These are phyloP conservation scores for Ceraceosorus guamensis DNA, from an alignment of 1,284 basidiomycete species.

Conservation along the genomic window DNA sequence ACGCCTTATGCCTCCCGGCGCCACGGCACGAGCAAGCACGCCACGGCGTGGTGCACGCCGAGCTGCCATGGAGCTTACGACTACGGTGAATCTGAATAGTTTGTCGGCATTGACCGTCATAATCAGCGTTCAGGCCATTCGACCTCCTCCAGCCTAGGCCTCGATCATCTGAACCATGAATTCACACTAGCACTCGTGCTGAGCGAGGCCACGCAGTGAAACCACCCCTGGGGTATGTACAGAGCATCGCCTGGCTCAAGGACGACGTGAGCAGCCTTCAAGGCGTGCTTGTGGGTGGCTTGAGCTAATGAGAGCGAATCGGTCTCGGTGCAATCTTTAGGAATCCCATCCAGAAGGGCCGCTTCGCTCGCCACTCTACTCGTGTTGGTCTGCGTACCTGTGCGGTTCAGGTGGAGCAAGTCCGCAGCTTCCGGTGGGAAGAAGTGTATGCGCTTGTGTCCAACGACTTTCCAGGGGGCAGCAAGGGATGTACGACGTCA, in stretches of 20 bases:
- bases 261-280: conserved; percentile 6
- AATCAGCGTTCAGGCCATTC: too few species aligned
- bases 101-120: too few species aligned
- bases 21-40: too few species aligned
- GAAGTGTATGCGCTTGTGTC: conserved; percentile 22
- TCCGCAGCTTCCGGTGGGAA: conserved; percentile 14
- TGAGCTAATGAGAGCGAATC: too few species aligned
- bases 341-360: conserved; percentile 9
- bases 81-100: too few species aligned
- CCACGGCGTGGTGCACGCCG: too few species aligned
- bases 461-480: conserved; percentile 24
- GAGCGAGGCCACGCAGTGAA: conserved; percentile 23
- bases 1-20: too few species aligned
- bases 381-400: conserved; percentile 17
- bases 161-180: conserved; percentile 19
- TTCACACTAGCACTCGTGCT: conserved; percentile 24
- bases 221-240: conserved; percentile 25
- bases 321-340: conserved; percentile 5
- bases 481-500: too few species aligned
- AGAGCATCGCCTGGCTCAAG: conserved; percentile 22
- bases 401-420: conserved; percentile 15
- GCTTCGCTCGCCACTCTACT: conserved; percentile 14
- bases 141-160: too few species aligned
- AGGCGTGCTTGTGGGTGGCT: too few species aligned
- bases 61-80: too few species aligned